Evolutionary conservation across 2,329 filamentous ascomycete species (phyloP), one percentile per base, ranked within the genome.

Genomic region (Fusarium stilboides): DNA sequence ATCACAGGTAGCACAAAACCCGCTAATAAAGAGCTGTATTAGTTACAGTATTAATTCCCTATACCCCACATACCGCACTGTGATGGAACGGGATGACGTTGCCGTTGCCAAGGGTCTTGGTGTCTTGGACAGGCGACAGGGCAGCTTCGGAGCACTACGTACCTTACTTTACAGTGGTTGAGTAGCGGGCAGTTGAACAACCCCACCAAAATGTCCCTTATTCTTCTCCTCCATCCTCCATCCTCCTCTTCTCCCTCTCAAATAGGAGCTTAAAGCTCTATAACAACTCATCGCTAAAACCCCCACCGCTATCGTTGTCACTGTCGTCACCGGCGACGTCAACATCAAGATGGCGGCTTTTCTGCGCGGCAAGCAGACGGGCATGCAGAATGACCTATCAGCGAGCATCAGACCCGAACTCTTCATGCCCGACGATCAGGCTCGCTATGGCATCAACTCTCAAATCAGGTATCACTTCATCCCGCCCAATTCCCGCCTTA

Each of bases 381-480:
- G 96, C 76, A 92, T 99, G 74, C 92, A 94, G 78, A 93, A 91
- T 81, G 96, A 98, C 82, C 87, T 99, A 71, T 97, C 94, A 53
- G 90, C 90, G 19, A 92, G 91, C 71, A 89, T 98, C 68, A 85
- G 89, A 19, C 88, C 93, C 37, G 92, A 93, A 65, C 83, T 93
- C 15, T 97, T 98, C 78, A 84, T 88, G 62, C 88, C 95, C 24
- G 94, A 98, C 77, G 93, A 97, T 80, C 92, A 94, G 74, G 88
- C 88, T 52, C 89, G 93, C 68, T 95, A 92, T 79, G 94, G 94
- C 64, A 91, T 98, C 79, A 93, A 92, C 77, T 94, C 91, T 20
- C 89, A 91, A 77, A 87, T 91, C 76, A 88, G 87, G 88, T 90
- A 77, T 44, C 57, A 51, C 46, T 34, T 46, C 31, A 59, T 45